Percentiles rank a stretch among this genome's conserved stretches.
phyloP scores from a whole-genome alignment of 495 filamentous ascomycete genomes.

The Neurospora sp. region DNA sequence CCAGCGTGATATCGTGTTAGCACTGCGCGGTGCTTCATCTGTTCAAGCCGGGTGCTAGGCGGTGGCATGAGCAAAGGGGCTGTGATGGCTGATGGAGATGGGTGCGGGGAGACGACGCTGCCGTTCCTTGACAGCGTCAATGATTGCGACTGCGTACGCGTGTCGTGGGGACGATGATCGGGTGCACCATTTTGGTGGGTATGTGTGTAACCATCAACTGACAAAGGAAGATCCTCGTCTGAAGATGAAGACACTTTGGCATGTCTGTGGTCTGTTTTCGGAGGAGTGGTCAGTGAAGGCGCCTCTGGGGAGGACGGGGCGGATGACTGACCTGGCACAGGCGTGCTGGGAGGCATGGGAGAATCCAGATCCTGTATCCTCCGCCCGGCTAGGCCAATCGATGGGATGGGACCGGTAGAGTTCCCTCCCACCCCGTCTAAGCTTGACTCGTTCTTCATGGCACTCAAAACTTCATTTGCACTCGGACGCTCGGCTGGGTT shows the following conservation, averaged over 20 bases:
- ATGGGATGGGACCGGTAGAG: constrained; percentile 22
- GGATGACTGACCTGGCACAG: constrained; percentile 27
- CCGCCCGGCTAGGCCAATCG: constrained; percentile 33
- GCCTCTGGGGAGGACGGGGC: not conserved
- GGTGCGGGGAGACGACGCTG: constrained; percentile 16
- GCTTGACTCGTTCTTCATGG: constrained; percentile 58
- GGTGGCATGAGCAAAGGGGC: constrained; percentile 52
- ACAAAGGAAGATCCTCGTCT: constrained; percentile 20
- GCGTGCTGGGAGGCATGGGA: constrained; percentile 35
- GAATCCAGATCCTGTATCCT: constrained; percentile 50
- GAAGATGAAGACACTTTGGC: constrained; percentile 22
- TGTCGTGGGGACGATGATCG: constrained; percentile 11
- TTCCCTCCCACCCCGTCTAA: constrained; percentile 26
- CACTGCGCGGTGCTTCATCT: constrained; percentile 23
- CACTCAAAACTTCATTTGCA: constrained; percentile 76
- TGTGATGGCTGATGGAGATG: constrained; percentile 19
- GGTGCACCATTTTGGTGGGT: not conserved
- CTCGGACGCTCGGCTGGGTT: constrained; percentile 69
- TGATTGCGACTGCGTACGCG: constrained; percentile 13
- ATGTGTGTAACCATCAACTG: constrained; percentile 12
- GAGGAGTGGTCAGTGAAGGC: not conserved
- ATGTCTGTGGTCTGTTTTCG: constrained; percentile 25
- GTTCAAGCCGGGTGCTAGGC: constrained; percentile 30
- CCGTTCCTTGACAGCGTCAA: constrained; percentile 18
- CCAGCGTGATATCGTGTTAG: constrained; percentile 19